Evolutionary conservation across 257 asterid genomes (phyloP), one percentile per base, ranked within the genome.

Genomic region (Salvia hispanica): DNA sequence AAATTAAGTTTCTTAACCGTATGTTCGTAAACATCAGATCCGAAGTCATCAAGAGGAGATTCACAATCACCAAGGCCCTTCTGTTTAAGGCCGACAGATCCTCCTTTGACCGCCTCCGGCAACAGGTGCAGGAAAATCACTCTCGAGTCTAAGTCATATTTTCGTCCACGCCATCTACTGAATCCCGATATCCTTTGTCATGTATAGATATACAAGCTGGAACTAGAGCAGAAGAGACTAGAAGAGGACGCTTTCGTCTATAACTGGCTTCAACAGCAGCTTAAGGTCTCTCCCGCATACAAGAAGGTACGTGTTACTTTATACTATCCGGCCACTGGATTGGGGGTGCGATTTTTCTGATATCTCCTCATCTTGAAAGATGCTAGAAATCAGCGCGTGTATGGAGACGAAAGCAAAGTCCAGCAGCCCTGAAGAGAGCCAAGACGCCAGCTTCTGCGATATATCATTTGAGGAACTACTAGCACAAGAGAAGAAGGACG

Each of bases 231-330:
- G n/a, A 86, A 82, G 78, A 85, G 95, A 81, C 62, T 89, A 67
- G 89, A 85, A 83, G 96, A 91, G 82, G 96, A 91, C 77, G 86
- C 86, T 58, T 82, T 78, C 71, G 92, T 85, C 58, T 91, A 84
- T 77, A 86, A 89, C 79, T 87, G 94, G 95, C 89, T 88, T 69
- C 94, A 89, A 74, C 92, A 87, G 69, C 96, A 85, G 77, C 84
- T 91, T 58, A 88, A 86, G 72, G 77, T 58, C 74, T 89, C 94
- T 15, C 94, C 95, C 14, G 95, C 95, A 16, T 87, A 89, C 90
- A 82, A 82, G 51, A 91, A 80, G 98, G 97, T 89, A 74, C 63
- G 2, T 0, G 5, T 10, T 40, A 43, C 39, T 56, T 56, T 39
- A 18, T 4, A 10, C 55, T 21, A 15, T 52, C 25, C 34, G 47